phyloP scores from a whole-genome alignment of 1,139 yeast species.

The Diutina neorugosa region DNA sequence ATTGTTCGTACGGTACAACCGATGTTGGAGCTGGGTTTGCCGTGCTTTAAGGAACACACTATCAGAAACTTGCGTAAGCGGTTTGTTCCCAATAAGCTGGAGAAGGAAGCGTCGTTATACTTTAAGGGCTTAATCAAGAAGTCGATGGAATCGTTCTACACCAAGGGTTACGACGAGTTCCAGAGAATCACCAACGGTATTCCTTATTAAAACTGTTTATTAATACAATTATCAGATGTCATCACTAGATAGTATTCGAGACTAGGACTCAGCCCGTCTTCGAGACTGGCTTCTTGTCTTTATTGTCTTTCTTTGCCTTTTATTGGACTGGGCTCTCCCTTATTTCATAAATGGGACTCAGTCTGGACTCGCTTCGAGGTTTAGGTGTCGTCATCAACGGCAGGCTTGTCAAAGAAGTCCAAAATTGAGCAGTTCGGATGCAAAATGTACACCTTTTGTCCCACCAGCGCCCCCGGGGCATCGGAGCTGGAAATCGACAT shows the following conservation, averaged over 20 bases:
- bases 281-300: too few species aligned
- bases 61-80: conserved; percentile 66
- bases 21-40: conserved; percentile 91
- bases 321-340: too few species aligned
- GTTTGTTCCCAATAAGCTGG: conserved; percentile 71
- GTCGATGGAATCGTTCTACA: conserved; percentile 78
- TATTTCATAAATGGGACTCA: too few species aligned
- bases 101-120: conserved; percentile 72
- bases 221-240: too few species aligned
- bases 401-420: conserved; percentile 36
- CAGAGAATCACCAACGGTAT: conserved; percentile 93
- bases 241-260: too few species aligned
- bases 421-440: conserved; percentile 86
- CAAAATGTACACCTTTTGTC: conserved; percentile 44
- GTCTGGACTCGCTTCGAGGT: too few species aligned
- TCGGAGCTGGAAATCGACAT: conserved; percentile 63
- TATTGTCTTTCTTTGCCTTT: too few species aligned
- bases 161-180: conserved; percentile 96
- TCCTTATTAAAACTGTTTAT: conserved; percentile 25
- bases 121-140: conserved; percentile 69
- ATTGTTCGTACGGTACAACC: conserved; percentile 80
- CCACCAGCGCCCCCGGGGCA: conserved; percentile 17
- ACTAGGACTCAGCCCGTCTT: too few species aligned
- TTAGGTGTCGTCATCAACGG: background rate
- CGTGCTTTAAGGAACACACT: conserved; percentile 84